phyloP scores from a whole-genome alignment of 1,284 basidiomycete genomes.

The Inonotus obliquus region DNA sequence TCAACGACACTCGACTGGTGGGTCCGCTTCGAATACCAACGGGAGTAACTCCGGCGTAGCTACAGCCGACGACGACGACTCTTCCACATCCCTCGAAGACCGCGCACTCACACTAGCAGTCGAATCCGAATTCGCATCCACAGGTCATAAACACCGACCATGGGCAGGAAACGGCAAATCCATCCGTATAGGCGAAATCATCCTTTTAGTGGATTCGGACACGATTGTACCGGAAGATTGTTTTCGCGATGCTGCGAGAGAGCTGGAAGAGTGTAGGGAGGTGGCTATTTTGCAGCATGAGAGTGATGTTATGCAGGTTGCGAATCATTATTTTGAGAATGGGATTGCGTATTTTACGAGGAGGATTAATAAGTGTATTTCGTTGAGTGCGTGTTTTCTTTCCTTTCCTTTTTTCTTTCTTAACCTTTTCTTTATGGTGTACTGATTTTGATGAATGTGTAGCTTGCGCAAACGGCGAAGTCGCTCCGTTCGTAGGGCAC shows the following conservation, averaged over 20 bases:
- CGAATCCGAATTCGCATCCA: slow-evolving; percentile 61
- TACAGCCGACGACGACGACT: slow-evolving; percentile 9
- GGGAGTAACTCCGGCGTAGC: background rate
- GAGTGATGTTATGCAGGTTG: slow-evolving; percentile 84
- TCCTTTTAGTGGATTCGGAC: slow-evolving; percentile 75
- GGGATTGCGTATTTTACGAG: slow-evolving; percentile 81
- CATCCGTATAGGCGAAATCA: slow-evolving; percentile 56
- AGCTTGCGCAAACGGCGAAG: slow-evolving; percentile 72
- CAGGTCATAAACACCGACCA: slow-evolving; percentile 47
- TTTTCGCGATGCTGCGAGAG: slow-evolving; percentile 78
- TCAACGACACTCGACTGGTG: background rate
- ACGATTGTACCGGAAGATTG: slow-evolving; percentile 85
- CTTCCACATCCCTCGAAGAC: slow-evolving; percentile 47
- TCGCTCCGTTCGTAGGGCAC: slow-evolving; percentile 84
- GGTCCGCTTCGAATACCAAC: background rate
- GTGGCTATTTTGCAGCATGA: slow-evolving; percentile 83
- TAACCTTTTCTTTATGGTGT: background rate
- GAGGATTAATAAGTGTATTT: slow-evolving; percentile 73
- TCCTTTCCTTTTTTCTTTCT: background rate
- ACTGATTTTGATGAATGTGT: background rate
- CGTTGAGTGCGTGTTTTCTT: slow-evolving; percentile 34
- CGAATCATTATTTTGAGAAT: slow-evolving; percentile 82
- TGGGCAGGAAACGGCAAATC: slow-evolving; percentile 64
- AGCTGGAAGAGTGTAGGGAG: slow-evolving; percentile 71
- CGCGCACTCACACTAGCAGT: slow-evolving; percentile 57